Evolutionary conservation across 2,329 filamentous ascomycete species (phyloP).

Genomic region (Niveomyces coronatus): DNA sequence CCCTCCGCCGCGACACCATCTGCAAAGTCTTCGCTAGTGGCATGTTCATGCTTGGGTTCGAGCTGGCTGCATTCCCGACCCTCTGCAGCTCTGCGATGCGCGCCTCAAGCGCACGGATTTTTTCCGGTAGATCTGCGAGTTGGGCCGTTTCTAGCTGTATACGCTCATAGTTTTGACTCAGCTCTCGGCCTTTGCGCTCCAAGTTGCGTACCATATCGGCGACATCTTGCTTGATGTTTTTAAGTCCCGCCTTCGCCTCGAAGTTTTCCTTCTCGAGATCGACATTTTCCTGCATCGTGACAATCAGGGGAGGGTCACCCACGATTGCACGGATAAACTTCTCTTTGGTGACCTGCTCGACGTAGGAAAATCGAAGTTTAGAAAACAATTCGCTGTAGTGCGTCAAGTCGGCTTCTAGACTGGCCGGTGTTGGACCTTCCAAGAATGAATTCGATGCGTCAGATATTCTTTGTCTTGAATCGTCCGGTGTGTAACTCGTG

Average conservation of each 20-base stretch:
- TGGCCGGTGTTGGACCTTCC: constrained; percentile 61
- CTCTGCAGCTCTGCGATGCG: constrained; percentile 35
- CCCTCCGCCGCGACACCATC: constrained; percentile 40
- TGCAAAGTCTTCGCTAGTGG: constrained; percentile 47
- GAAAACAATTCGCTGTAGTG: constrained; percentile 95
- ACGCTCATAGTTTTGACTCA: constrained; percentile 44
- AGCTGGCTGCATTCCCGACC: constrained; percentile 24
- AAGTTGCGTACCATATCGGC: constrained; percentile 62
- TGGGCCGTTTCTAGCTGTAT: constrained; percentile 37
- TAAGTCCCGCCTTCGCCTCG: constrained; percentile 62
- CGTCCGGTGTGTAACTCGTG: constrained; percentile 35
- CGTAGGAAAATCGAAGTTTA: constrained; percentile 92
- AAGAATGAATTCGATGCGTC: constrained; percentile 58
- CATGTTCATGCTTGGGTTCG: constrained; percentile 39
- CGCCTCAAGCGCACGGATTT: constrained; percentile 37
- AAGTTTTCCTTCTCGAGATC: constrained; percentile 61
- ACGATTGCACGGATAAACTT: constrained; percentile 92
- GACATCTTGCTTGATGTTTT: constrained; percentile 71
- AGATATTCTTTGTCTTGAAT: constrained; percentile 48
- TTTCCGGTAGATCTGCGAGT: constrained; percentile 40
- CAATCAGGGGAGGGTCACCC: constrained; percentile 77
- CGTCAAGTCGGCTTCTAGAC: constrained; percentile 69
- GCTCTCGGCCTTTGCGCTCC: constrained; percentile 50
- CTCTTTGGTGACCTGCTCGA: constrained; percentile 97
- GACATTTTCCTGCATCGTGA: constrained; percentile 71